A percentile compares a stretch with the other conserved stretches of the same genome.
These are phyloP conservation scores for Coccomyxa sp. DNA, from an alignment of 139 green algal species.

Conservation along the genomic window DNA sequence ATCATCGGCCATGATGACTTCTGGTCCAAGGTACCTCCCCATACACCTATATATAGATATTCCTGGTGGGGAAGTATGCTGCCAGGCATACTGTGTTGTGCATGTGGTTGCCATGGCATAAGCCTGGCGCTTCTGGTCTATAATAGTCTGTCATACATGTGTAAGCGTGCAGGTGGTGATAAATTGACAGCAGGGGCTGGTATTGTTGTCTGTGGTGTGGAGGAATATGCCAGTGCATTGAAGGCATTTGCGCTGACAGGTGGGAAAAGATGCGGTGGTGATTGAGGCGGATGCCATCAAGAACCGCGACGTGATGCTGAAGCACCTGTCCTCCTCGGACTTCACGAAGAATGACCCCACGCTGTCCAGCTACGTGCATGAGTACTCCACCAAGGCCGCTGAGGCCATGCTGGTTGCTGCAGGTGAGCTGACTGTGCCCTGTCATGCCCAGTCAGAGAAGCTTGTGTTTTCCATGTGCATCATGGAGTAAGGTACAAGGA, in stretches of 20 bases:
- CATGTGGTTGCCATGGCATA: no score
- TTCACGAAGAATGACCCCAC: background rate
- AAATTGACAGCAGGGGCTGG: no score
- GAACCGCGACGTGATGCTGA: conserved; percentile 35
- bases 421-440: background rate
- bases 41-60: background rate
- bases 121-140: no score
- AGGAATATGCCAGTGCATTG: no score
- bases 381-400: conserved; percentile 42
- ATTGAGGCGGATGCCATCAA: conserved; percentile 58
- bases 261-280: conserved; percentile 41
- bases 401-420: conserved; percentile 36
- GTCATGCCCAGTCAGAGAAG: background rate
- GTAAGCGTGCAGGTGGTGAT: no score
- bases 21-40: conserved; percentile 34
- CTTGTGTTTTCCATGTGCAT: background rate
- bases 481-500: background rate
- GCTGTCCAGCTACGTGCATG: conserved; percentile 32
- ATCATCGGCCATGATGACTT: conserved; percentile 44
- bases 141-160: no score
- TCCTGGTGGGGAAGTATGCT: no score
- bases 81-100: no score
- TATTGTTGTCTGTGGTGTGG: no score
- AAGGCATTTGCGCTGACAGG: conserved; percentile 8
- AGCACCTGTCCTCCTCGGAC: conserved; percentile 16